Percentiles rank a stretch among this genome's conserved stretches.
These are phyloP conservation scores for Thielaviopsis euricoi DNA, from an alignment of 2,329 filamentous ascomycete species.

Conservation along the genomic window DNA sequence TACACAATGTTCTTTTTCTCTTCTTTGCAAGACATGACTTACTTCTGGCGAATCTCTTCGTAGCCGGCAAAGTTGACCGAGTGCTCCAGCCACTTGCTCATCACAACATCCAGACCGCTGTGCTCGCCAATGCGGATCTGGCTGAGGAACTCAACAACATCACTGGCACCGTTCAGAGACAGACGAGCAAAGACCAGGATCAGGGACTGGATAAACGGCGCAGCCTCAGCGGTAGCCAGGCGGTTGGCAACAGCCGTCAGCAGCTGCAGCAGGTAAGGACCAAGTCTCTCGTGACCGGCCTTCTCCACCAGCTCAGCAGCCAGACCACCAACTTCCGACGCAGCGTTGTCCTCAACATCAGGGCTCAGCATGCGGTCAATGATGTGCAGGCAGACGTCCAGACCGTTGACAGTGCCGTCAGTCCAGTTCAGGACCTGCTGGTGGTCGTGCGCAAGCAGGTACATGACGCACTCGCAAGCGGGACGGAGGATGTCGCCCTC, in stretches of 20 bases:
- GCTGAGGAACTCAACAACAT: constrained; percentile 83
- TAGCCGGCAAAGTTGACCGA: constrained; percentile 96
- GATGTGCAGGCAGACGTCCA: constrained; percentile 79
- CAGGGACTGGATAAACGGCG: constrained; percentile 85
- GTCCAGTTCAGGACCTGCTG: constrained; percentile 80
- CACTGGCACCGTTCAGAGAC: constrained; percentile 66
- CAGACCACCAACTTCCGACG: constrained; percentile 87
- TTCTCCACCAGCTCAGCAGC: constrained; percentile 92
- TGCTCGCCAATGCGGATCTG: constrained; percentile 65
- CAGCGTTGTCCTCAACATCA: constrained; percentile 76
- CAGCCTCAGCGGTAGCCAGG: constrained; percentile 64
- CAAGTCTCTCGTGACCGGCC: constrained; percentile 77
- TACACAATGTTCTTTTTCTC: background rate
- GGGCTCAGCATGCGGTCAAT: constrained; percentile 80
- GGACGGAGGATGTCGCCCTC: constrained; percentile 81
- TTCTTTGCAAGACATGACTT: constrained; percentile 20
- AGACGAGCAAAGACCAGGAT: constrained; percentile 90
- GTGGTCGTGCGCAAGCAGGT: constrained; percentile 78
- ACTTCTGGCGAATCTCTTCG: constrained; percentile 94
- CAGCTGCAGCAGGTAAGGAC: constrained; percentile 76
- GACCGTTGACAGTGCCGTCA: constrained; percentile 58
- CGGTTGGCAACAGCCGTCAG: constrained; percentile 77
- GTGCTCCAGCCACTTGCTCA: constrained; percentile 94
- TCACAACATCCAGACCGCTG: constrained; percentile 74
- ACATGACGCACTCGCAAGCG: constrained; percentile 72